Conservation (phyloP, 208 protist species). For the Leishmania gerbilli region DNA sequence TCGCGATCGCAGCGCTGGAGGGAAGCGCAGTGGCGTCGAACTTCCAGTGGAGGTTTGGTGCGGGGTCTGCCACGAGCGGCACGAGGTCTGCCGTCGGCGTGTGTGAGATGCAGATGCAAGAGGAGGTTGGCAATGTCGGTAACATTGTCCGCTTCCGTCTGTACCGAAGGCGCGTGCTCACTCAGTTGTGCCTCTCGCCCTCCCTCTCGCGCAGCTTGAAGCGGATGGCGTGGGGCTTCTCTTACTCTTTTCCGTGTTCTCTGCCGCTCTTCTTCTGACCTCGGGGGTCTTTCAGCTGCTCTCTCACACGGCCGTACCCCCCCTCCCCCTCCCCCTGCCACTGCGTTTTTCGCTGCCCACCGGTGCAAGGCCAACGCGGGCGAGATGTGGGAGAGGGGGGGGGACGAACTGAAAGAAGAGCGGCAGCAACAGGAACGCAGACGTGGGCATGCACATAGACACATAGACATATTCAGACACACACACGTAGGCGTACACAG, state of each 20-base stretch:
- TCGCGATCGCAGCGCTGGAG: neutral
- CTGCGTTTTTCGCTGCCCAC: neutral
- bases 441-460: neutral
- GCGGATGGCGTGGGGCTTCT: neutral
- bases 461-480: neutral
- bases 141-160: neutral
- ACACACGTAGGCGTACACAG: neutral
- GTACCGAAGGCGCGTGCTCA: neutral
- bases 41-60: conserved; percentile 61
- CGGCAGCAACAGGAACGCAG: neutral
- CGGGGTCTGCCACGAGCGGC: conserved; percentile 36
- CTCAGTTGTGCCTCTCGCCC: neutral
- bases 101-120: neutral
- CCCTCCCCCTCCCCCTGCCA: neutral
- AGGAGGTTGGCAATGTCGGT: neutral
- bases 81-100: conserved; percentile 9
- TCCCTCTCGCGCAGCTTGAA: neutral
- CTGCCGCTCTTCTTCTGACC: neutral
- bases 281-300: neutral
- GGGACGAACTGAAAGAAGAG: neutral
- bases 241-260: neutral
- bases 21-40: neutral
- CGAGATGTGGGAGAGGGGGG: neutral
- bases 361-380: neutral
- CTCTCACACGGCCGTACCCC: neutral